Evolutionary conservation across 176 grass and related monocot genomes (phyloP), one percentile per base, ranked within the genome.

Genomic region (Oryza coarctata): DNA sequence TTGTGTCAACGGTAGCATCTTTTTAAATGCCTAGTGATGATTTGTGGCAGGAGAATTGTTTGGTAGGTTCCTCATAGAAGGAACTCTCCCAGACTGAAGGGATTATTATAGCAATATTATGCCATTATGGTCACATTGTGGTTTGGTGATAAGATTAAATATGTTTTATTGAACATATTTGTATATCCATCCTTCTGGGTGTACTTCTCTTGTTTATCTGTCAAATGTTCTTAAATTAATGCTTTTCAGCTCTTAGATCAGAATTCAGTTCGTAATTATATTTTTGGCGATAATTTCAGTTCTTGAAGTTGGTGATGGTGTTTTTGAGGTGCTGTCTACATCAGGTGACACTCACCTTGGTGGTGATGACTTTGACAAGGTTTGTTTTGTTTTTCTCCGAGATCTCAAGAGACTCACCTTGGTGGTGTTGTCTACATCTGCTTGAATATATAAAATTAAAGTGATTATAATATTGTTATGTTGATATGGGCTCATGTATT

Each of bases 311-410:
- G 92, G 92, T 66, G 92, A 94, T 82, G 92, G 92, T 23, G 92
- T 94, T 65, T 94, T 94, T n/a, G 92, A 94, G 84, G 92, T 94
- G 47, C 77, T 94, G n/a, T 94, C 89, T 15, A 91, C 92, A 75
- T 94, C 92, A 0, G 92, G 92, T 43, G 92, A 94, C 43, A 94
- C 92, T 40, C 92, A 94, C 75, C 92, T 94, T 58, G 92, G 92
- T 75, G 89, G 89, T 73, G 89, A 94, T 89, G 92, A 94, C 79
- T 94, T 91, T n/a, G 92, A 94, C 77, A 94, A 94, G 92, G 92
- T 94, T 55, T n/a, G 39, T 44, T 10, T 23, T 62, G 25, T 23
- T 49, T 33, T 67, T 49, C 49, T 6, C 55, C 12, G 63, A 29
- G 34, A 58, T 66, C 26, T 4, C 5, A 20, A 50, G 12, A 29